Conservation (phyloP, 305 asterid species). For the Fraxinus angustifolia region DNA sequence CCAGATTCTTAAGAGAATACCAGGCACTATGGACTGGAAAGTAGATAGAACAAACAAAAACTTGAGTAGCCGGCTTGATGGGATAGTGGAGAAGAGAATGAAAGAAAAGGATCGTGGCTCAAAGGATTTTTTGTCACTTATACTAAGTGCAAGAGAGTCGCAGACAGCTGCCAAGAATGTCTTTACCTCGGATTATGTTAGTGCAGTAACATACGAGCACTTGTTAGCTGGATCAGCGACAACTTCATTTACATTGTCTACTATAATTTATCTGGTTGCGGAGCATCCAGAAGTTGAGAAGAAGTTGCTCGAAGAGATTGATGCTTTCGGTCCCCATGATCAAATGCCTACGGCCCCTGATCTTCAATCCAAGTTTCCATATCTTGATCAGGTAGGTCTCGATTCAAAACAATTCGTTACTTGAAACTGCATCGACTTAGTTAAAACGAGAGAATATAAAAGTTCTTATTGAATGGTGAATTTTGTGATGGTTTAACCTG, state of each 20-base stretch:
- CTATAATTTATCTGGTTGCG: constrained; percentile 64
- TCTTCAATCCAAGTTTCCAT: constrained; percentile 70
- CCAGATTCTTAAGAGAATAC: constrained; percentile 74
- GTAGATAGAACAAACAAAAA: constrained; percentile 61
- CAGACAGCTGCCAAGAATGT: constrained; percentile 47
- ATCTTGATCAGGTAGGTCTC: constrained; percentile 61
- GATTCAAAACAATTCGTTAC: neutral
- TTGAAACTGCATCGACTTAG: neutral
- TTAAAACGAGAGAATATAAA: neutral
- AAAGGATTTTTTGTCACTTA: constrained; percentile 71
- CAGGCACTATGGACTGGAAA: constrained; percentile 85
- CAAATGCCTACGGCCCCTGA: constrained; percentile 64
- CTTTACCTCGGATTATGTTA: constrained; percentile 69
- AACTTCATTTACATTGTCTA: constrained; percentile 81
- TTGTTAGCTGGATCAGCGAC: constrained; percentile 92
- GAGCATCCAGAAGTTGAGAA: constrained; percentile 63
- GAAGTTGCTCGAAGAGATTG: constrained; percentile 67
- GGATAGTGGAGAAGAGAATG: constrained; percentile 56
- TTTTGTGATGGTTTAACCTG: neutral
- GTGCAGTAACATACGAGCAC: constrained; percentile 91
- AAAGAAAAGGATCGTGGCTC: constrained; percentile 42
- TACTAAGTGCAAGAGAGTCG: constrained; percentile 62
- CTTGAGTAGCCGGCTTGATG: constrained; percentile 51
- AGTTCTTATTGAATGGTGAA: neutral
- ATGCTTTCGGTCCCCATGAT: constrained; percentile 61